These are phyloP conservation scores for Fomitiporia mediterranea DNA, from an alignment of 1,284 basidiomycete genomes.

Conservation along the genomic window DNA sequence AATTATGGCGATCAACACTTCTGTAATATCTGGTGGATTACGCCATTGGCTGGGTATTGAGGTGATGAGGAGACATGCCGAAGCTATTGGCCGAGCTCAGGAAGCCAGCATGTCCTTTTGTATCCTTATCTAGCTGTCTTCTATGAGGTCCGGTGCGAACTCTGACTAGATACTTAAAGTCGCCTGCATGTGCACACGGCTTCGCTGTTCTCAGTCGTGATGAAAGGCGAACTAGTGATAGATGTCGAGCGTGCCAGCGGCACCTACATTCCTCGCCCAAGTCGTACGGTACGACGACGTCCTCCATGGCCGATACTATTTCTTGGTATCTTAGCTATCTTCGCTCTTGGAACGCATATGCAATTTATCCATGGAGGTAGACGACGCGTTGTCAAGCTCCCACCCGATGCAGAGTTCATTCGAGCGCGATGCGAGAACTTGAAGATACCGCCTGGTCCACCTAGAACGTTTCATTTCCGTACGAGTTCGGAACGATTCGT, in stretches of 20 bases:
- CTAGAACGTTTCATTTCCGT: conserved; percentile 48
- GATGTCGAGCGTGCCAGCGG: background rate
- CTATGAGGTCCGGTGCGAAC: background rate
- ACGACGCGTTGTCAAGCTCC: background rate
- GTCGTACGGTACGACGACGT: background rate
- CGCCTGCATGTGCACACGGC: background rate
- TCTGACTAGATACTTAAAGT: background rate
- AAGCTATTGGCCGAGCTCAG: background rate
- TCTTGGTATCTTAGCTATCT: background rate
- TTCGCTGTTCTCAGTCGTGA: background rate
- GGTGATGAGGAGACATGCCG: background rate
- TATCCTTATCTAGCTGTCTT: background rate
- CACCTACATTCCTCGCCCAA: background rate
- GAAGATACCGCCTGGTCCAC: conserved; percentile 35
- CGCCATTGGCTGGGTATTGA: background rate
- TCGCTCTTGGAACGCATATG: conserved; percentile 4
- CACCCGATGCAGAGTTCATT: conserved; percentile 1
- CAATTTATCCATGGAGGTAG: background rate
- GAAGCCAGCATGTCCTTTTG: background rate
- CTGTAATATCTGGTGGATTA: background rate
- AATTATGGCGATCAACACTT: background rate
- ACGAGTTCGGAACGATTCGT: conserved; percentile 70
- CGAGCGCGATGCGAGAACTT: conserved; percentile 21
- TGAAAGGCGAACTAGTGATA: background rate
- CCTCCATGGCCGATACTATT: conserved; percentile 9